Conservation (phyloP, 495 filamentous ascomycete species). For the Sporormia fimetaria region DNA sequence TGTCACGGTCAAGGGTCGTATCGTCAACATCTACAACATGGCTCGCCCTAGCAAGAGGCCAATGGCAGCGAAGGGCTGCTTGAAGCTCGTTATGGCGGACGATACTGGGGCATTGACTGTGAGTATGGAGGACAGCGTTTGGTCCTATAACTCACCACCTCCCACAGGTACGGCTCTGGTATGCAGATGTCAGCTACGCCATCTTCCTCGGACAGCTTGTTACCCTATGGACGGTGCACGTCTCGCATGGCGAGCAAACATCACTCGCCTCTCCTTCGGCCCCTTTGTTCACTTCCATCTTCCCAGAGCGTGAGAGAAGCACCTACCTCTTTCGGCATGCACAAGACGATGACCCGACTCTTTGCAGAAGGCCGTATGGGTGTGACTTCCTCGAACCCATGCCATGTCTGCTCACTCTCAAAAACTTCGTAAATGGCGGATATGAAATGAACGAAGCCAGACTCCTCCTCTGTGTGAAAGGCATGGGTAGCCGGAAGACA, state of each 20-base stretch:
- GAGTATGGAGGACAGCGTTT: constrained; percentile 4
- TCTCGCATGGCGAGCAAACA: constrained; percentile 30
- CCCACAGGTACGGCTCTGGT: constrained; percentile 31
- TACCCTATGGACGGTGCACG: constrained; percentile 31
- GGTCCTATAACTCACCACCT: neutral
- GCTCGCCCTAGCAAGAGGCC: constrained; percentile 32
- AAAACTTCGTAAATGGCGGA: constrained; percentile 42
- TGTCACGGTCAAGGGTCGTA: constrained; percentile 45
- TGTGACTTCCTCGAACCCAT: constrained; percentile 31
- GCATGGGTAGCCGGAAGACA: constrained; percentile 41
- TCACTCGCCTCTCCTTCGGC: constrained; percentile 27
- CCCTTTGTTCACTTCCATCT: constrained; percentile 38
- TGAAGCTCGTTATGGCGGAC: constrained; percentile 48
- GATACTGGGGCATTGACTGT: constrained; percentile 47
- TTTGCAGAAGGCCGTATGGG: constrained; percentile 40
- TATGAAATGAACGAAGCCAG: constrained; percentile 39
- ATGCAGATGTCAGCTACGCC: constrained; percentile 25
- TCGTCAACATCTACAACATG: constrained; percentile 45
- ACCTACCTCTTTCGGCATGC: constrained; percentile 44
- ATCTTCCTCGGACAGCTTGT: constrained; percentile 32
- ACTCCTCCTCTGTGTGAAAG: constrained; percentile 47
- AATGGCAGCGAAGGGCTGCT: constrained; percentile 37
- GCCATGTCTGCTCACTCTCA: constrained; percentile 43
- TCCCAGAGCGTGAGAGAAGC: constrained; percentile 40
- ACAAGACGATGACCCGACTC: constrained; percentile 34